Base-by-base conservation (phyloP, 1,284 basidiomycete species). In the Apiotrichum laibachii region DNA sequence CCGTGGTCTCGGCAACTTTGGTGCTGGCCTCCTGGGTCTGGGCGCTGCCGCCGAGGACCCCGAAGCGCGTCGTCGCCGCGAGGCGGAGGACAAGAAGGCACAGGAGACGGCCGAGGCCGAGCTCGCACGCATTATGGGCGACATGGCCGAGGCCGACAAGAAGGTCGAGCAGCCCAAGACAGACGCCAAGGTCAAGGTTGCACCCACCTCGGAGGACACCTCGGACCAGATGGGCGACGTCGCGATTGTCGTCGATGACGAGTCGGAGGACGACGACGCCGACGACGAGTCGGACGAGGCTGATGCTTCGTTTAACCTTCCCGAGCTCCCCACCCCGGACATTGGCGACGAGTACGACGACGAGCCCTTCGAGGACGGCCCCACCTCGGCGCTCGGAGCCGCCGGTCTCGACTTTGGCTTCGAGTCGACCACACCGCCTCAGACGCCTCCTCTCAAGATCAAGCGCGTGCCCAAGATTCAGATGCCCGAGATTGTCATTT, bases 1-100 rank as follows among this genome's bases (percentile, higher is more conserved):
- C 2, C 63, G 69, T 10, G 70, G 71, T 34, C 50, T 77, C 26
- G 67, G 71, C 8, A 71, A 61, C 54, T 42, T 71, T 15, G 68
- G 69, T 16, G 55, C 56, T 3, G 64, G 67, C 52, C 63, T 51
- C 56, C 60, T 51, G 18, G 65, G 53, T 56, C 58, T 73, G 1
- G 49, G 19, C 19, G 5, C 6, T 21, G 66, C 63, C n/a, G 64
- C 63, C 31, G 69, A 70, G 49, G 70, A 69, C 42, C 67, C 68
- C 40, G 66, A 55, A 8, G 44, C 22, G 5, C 55, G 52, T 22
- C 37, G 21, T n/a, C 50, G 46, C 16, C 18, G 55, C 53, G 53
- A 60, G 64, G 66, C 70, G 39, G 69, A 73, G 56, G 70, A 73
- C 10, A 50, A 59, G 54, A 34, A 56, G 42, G 71, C 66, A 0